phyloP scores from a whole-genome alignment of 2,329 filamentous ascomycete species.

The Sodiomyces alkalinus region DNA sequence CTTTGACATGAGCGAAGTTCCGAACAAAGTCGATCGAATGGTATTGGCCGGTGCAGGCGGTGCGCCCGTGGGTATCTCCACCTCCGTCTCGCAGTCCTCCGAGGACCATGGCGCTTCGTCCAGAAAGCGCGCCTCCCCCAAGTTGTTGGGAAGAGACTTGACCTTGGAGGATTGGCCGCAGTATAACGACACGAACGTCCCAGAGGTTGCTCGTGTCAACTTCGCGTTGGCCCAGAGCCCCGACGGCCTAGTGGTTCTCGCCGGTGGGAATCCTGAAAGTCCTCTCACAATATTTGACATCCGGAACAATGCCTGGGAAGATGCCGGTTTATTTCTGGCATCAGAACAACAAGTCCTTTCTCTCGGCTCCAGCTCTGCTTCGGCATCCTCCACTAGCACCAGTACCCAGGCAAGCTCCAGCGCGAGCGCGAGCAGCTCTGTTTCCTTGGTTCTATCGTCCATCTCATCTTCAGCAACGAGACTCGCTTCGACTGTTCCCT shows the following conservation, averaged over 20 bases:
- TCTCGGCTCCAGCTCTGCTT: slow-evolving; percentile 11
- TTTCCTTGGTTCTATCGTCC: slow-evolving; percentile 7
- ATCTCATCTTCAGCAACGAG: slow-evolving; percentile 5
- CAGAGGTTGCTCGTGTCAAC: slow-evolving; percentile 45
- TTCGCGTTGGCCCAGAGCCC: slow-evolving; percentile 57
- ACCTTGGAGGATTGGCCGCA: slow-evolving; percentile 53
- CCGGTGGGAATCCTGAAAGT: slow-evolving; percentile 50
- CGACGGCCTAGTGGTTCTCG: slow-evolving; percentile 54
- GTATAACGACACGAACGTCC: slow-evolving; percentile 65
- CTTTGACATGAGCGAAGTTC: slow-evolving; percentile 60
- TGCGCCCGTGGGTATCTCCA: slow-evolving; percentile 29
- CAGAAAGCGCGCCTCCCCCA: too few relatives aligned
- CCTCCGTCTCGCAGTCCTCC: slow-evolving; percentile 27
- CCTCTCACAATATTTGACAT: slow-evolving; percentile 66
- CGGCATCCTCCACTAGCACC: slow-evolving; percentile 15
- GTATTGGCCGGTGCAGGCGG: slow-evolving; percentile 50
- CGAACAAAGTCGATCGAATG: slow-evolving; percentile 59
- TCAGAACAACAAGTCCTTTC: slow-evolving; percentile 22
- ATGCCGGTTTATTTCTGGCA: slow-evolving; percentile 49
- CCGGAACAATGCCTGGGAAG: slow-evolving; percentile 61
- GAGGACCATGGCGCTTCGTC: too few relatives aligned
- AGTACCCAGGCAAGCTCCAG: slow-evolving; percentile 13
- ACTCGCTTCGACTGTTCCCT: slow-evolving; percentile 8
- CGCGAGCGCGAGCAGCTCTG: slow-evolving; percentile 13
- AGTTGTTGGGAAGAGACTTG: slow-evolving; percentile 23